A percentile compares a stretch with the other conserved stretches of the same genome.
phyloP scores from a whole-genome alignment of 345 rosid species.

The Ceriops tagal region DNA sequence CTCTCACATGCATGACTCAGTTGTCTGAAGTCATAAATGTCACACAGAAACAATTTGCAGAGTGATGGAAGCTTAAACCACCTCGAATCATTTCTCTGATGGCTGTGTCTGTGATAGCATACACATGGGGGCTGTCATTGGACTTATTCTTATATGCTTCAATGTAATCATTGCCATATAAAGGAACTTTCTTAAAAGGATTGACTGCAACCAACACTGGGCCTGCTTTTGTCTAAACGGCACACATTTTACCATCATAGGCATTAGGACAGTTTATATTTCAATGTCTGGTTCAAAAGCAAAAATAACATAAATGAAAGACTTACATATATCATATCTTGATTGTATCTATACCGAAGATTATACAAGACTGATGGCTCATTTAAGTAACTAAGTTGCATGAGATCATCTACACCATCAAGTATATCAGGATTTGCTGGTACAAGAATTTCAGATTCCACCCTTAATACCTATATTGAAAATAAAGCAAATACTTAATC shows the following conservation, averaged over 20 bases:
- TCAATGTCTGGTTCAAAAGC: conserved; percentile 13
- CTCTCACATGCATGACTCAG: not conserved
- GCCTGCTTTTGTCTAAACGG: conserved; percentile 89
- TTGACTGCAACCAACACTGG: conserved; percentile 94
- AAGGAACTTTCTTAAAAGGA: conserved; percentile 88
- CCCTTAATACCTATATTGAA: conserved; percentile 53
- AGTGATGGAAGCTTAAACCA: conserved; percentile 28
- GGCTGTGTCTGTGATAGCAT: conserved; percentile 95
- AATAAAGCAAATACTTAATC: conserved; percentile 12
- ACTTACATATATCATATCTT: conserved; percentile 91
- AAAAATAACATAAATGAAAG: conserved; percentile 16
- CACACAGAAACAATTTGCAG: conserved; percentile 3
- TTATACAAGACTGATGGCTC: conserved; percentile 95
- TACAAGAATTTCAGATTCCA: conserved; percentile 64
- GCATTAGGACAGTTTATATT: conserved; percentile 10
- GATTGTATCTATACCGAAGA: conserved; percentile 82
- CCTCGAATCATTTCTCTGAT: conserved; percentile 98
- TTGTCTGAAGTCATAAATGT: not conserved
- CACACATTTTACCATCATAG: conserved; percentile 20
- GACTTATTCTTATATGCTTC: conserved; percentile 81
- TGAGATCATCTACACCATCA: conserved; percentile 95
- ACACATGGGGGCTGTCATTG: conserved; percentile 81
- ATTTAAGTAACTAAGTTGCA: conserved; percentile 97
- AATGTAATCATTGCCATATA: conserved; percentile 74
- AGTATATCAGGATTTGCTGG: conserved; percentile 97